A percentile compares a stretch with the other conserved stretches of the same genome.
Evolutionary conservation across 257 asterid species (phyloP).

Genomic region (Mentha longifolia): DNA sequence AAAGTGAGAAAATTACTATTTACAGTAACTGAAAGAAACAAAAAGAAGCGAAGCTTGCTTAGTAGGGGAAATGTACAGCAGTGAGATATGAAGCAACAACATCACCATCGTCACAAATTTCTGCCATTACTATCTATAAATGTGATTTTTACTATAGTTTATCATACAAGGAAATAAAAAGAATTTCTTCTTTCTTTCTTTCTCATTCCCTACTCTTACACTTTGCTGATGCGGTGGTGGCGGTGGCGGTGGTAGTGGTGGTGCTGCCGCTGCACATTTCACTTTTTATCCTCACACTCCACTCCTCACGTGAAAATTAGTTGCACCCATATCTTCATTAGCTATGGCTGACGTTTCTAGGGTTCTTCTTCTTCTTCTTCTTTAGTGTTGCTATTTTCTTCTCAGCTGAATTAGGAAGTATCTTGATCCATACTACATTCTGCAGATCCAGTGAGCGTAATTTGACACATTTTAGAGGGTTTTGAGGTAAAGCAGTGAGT

Average conservation of each 20-base stretch:
- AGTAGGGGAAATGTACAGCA: slow-evolving; percentile 24
- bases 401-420: slow-evolving; percentile 35
- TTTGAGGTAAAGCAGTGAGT: slow-evolving; percentile 22
- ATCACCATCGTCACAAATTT: slow-evolving; percentile 1
- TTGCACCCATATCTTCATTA: slow-evolving; percentile 37
- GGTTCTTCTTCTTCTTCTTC: slow-evolving; percentile 32
- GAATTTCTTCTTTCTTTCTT: background rate
- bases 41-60: slow-evolving; percentile 29
- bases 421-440: slow-evolving; percentile 42
- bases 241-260: slow-evolving; percentile 38
- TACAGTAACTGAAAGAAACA: slow-evolving; percentile 19
- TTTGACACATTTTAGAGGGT: slow-evolving; percentile 28
- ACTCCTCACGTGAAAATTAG: slow-evolving; percentile 60
- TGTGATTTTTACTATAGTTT: background rate
- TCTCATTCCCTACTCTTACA: slow-evolving; percentile 4
- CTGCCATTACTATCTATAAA: slow-evolving; percentile 14
- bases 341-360: slow-evolving; percentile 21
- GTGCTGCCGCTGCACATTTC: slow-evolving; percentile 54
- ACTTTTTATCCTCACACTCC: slow-evolving; percentile 59
- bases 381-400: slow-evolving; percentile 4
- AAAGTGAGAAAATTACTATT: background rate
- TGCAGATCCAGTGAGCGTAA: slow-evolving; percentile 46
- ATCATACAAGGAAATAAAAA: background rate
- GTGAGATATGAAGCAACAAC: slow-evolving; percentile 26
- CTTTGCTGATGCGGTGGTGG: slow-evolving; percentile 37